These are phyloP conservation scores for Leptographium wingfieldii DNA, from an alignment of 2,329 filamentous ascomycete genomes.

Conservation along the genomic window DNA sequence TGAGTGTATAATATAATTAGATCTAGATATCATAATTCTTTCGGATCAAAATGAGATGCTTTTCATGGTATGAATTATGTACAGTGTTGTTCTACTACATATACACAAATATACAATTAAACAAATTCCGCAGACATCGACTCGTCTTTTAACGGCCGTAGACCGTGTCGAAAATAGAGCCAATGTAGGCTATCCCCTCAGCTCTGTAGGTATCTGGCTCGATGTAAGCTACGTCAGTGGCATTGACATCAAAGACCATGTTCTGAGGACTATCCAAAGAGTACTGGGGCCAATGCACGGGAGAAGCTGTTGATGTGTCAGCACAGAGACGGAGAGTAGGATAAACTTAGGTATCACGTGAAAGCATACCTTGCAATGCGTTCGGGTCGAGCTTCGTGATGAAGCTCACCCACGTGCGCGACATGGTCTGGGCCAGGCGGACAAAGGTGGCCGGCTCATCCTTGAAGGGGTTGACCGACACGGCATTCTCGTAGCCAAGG, in stretches of 20 bases:
- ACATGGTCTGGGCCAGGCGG: constrained; percentile 33
- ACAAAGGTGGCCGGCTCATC: constrained; percentile 27
- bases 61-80: too few species aligned
- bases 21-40: too few species aligned
- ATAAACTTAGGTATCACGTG: neutral
- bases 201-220: constrained; percentile 32
- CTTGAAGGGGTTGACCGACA: constrained; percentile 22
- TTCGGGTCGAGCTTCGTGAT: constrained; percentile 33
- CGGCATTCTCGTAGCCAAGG: constrained; percentile 23
- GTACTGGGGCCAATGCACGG: constrained; percentile 20
- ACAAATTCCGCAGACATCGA: too few species aligned
- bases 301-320: neutral
- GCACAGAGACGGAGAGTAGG: neutral
- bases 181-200: constrained; percentile 23
- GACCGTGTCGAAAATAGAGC: neutral
- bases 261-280: constrained; percentile 33
- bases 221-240: constrained; percentile 21
- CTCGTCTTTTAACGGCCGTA: neutral
- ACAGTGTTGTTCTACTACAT: too few species aligned
- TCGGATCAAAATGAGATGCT: too few species aligned
- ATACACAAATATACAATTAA: neutral
- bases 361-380: neutral
- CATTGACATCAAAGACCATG: constrained; percentile 37
- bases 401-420: constrained; percentile 38
- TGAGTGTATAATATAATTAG: constrained; percentile 4